Base-by-base conservation (phyloP, 2,329 filamentous ascomycete species). In the Myriosclerotinia scirpicola region DNA sequence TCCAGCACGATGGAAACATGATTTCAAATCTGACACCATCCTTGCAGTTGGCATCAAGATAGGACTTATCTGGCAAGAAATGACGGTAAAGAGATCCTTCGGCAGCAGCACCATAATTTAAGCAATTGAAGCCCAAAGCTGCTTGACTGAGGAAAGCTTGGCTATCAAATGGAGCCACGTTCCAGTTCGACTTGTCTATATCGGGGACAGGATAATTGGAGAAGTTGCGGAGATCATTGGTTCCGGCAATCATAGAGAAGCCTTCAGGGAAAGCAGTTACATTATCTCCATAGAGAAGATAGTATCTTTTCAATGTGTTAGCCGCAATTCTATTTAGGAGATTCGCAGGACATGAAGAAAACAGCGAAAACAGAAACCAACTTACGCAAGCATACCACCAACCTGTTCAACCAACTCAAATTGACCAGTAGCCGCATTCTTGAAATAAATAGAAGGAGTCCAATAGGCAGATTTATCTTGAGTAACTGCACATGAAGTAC, bases 101-200 rank as follows among this genome's bases (percentile, higher is more conserved):
- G 2, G 74, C 69, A 0, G 78, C 73, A 34, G 78, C 81, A 42
- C 73, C 74, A 76, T 97, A 97, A 85, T 98, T 89, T 68, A 99
- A 80, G 79, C 95, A 98, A 83, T 98, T 98, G 85, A 97, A 97
- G 4, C 95, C 94, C 38, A 97, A 73, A 12, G 93, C 92, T 69
- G 93, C 92, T 81, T 96, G 90, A 61, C 80, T 81, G 48, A 97
- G 84, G 63, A 88, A 85, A 20, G 79, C 77, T 80, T 96, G 93
- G 56, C 76, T 78, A 14, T 88, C 90, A 73, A 85, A 84, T 4
- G 69, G 69, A 2, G 77, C 79, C 5, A 78, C 75, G 34, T 78
- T 78, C 93, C 93, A 97, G 34, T 78, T 70, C 15, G 91, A 92
- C 79, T 92, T 91, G 68, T 80, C 79, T 3, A 86, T 82, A 70